Conservation (phyloP, 106 monocot genomes). For the Vanilla planifolia region DNA sequence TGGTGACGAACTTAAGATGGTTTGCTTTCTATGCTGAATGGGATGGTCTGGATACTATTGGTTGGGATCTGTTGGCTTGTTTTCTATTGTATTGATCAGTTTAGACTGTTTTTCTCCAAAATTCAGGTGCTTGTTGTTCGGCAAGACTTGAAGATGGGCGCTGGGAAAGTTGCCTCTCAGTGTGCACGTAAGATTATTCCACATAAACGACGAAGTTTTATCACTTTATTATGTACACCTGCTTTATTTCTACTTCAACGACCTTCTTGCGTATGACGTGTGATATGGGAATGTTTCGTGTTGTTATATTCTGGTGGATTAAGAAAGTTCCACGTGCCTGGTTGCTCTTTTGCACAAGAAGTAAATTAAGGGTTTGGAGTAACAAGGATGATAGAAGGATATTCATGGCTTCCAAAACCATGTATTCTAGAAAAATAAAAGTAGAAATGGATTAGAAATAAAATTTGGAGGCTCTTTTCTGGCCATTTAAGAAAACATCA, state of each 20-base stretch:
- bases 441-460: too few relatives aligned
- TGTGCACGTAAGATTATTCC: conserved; percentile 90
- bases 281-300: too few relatives aligned
- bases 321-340: too few relatives aligned
- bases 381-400: too few relatives aligned
- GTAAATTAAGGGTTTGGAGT: too few relatives aligned
- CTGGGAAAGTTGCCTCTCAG: conserved; percentile 95
- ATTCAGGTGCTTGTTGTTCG: conserved; percentile 85
- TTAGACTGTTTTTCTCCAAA: not conserved
- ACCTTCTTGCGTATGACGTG: not conserved
- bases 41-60: not conserved
- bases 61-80: not conserved
- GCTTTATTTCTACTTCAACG: not conserved
- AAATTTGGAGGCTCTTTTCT: too few relatives aligned
- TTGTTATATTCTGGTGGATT: too few relatives aligned
- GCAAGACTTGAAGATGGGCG: conserved; percentile 92
- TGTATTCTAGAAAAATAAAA: too few relatives aligned
- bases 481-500: too few relatives aligned
- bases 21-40: conserved; percentile 12
- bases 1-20: conserved; percentile 87
- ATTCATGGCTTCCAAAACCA: too few relatives aligned
- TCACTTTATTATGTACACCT: not conserved
- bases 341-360: too few relatives aligned
- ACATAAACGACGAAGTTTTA: too few relatives aligned
- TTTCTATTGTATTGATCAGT: not conserved